These are phyloP conservation scores for Candida ovalis DNA, from an alignment of 805 yeast species.

Conservation along the genomic window DNA sequence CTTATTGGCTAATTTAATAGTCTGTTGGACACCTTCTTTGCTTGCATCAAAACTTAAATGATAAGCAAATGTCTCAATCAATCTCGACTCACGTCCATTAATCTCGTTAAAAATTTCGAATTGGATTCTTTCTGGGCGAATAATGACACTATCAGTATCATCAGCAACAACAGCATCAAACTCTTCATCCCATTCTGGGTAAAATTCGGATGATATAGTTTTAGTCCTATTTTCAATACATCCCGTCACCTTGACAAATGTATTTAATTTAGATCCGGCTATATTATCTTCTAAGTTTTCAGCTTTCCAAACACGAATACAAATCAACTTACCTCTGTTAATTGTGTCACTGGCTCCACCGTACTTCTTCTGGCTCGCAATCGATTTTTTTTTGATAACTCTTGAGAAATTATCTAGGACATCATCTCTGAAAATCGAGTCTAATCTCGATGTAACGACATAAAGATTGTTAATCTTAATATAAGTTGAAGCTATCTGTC, in stretches of 20 bases:
- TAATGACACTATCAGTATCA: neutral
- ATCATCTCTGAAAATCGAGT: slow-evolving; percentile 15
- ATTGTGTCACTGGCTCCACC: neutral
- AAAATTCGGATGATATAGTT: slow-evolving; percentile 10
- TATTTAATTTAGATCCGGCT: slow-evolving; percentile 5
- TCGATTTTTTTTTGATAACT: slow-evolving; percentile 1
- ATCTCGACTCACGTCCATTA: slow-evolving; percentile 5
- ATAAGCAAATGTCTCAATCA: slow-evolving; percentile 10
- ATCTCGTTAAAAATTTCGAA: slow-evolving; percentile 12
- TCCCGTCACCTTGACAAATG: slow-evolving; percentile 16
- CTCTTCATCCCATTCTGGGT: slow-evolving; percentile 21
- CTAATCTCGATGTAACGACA: slow-evolving; percentile 11
- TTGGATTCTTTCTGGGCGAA: slow-evolving; percentile 8
- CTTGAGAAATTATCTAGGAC: slow-evolving; percentile 12
- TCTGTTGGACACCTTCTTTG: slow-evolving; percentile 14
- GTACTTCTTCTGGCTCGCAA: neutral
- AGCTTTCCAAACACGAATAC: slow-evolving; percentile 12
- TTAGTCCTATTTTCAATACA: slow-evolving; percentile 17
- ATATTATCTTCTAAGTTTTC: slow-evolving; percentile 15
- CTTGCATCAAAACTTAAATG: slow-evolving; percentile 10
- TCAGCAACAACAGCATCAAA: slow-evolving; percentile 12
- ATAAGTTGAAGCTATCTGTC: slow-evolving; percentile 10
- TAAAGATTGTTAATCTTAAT: slow-evolving; percentile 19
- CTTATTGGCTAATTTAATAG: slow-evolving; percentile 5
- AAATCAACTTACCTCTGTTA: slow-evolving; percentile 10